Percentiles rank a stretch among this genome's conserved stretches.
Conservation (phyloP, 1,284 basidiomycete species). For the Ganoderma multipileum region DNA sequence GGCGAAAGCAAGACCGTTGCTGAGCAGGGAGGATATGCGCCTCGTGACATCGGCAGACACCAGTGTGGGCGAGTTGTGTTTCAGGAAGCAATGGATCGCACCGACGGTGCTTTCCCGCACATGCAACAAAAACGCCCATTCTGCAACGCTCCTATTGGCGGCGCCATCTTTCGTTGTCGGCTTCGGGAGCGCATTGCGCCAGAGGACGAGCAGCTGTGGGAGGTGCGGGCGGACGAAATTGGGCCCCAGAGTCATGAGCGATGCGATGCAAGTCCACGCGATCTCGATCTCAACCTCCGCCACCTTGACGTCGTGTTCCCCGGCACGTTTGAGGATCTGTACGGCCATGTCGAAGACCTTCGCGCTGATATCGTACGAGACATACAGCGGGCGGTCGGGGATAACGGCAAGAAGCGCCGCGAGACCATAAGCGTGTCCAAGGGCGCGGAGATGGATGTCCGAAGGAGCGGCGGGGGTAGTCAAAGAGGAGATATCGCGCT, state of each 20-base stretch:
- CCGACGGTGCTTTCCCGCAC: constrained; percentile 92
- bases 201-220: constrained; percentile 91
- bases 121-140: constrained; percentile 93
- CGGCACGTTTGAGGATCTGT: constrained; percentile 88
- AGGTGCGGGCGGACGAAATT: constrained; percentile 94
- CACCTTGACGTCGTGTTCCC: constrained; percentile 87
- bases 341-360: constrained; percentile 94
- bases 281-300: constrained; percentile 91
- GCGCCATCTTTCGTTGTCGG: constrained; percentile 87
- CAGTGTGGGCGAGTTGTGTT: constrained; percentile 77
- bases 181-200: constrained; percentile 97
- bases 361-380: constrained; percentile 92
- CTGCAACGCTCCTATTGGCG: constrained; percentile 71
- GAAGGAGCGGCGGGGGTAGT: constrained; percentile 74
- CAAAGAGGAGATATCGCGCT: constrained; percentile 81
- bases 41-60: constrained; percentile 93
- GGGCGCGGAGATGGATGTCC: constrained; percentile 75
- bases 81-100: constrained; percentile 88
- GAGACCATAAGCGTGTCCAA: constrained; percentile 91
- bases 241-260: constrained; percentile 92
- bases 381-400: constrained; percentile 89
- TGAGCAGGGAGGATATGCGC: constrained; percentile 85
- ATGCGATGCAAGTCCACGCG: constrained; percentile 92
- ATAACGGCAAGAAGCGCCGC: constrained; percentile 89
- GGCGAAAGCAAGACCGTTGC: constrained; percentile 91